phyloP scores from a whole-genome alignment of 306 rosid species.

The Fagus crenata region DNA sequence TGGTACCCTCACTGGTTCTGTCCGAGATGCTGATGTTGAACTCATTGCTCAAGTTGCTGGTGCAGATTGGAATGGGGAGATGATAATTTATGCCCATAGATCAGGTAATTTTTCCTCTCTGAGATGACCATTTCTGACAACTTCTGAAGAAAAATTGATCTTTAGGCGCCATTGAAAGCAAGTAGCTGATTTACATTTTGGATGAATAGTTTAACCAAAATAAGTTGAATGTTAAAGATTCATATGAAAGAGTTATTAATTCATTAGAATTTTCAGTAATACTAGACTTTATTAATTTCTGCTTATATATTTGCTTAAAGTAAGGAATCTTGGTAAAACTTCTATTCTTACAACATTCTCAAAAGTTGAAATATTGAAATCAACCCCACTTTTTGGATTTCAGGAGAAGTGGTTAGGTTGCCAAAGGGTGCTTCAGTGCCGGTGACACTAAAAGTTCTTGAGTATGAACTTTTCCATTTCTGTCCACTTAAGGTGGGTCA shows the following conservation, averaged over 20 bases:
- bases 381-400: constrained; percentile 6
- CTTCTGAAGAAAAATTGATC: not conserved
- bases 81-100: constrained; percentile 57
- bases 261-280: not conserved
- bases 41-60: constrained; percentile 60
- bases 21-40: constrained; percentile 69
- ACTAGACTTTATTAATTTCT: not conserved
- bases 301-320: not conserved
- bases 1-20: constrained; percentile 65
- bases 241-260: not conserved
- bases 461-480: constrained; percentile 85
- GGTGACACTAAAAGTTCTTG: constrained; percentile 71
- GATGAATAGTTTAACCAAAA: not conserved
- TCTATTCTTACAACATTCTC: not conserved
- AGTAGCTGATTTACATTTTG: not conserved
- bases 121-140: not conserved
- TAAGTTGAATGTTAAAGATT: not conserved
- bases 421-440: constrained; percentile 83
- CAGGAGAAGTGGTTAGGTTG: constrained; percentile 74
- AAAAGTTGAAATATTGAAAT: not conserved
- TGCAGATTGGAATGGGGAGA: constrained; percentile 73
- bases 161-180: not conserved
- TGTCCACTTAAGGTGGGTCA: constrained; percentile 66
- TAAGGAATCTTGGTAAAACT: not conserved
- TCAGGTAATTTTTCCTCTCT: constrained; percentile 48